These are phyloP conservation scores for Stemphylium lycopersici DNA, from an alignment of 2,329 filamentous ascomycete species.

Conservation along the genomic window DNA sequence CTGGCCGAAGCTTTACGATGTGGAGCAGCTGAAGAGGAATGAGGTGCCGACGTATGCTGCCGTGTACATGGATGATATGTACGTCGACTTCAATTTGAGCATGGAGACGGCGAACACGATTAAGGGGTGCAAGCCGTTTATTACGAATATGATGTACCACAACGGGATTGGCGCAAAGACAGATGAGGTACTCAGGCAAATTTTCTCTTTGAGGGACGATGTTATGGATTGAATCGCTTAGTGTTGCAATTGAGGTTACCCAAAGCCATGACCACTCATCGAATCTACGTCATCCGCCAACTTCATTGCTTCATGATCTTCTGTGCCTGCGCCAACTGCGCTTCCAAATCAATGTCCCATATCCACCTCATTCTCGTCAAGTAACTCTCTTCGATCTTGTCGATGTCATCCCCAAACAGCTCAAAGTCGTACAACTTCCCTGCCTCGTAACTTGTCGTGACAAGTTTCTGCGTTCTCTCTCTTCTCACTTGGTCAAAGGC, in stretches of 20 bases:
- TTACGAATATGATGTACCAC: conserved; percentile 89
- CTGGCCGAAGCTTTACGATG: conserved; percentile 81
- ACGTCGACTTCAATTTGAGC: conserved; percentile 79
- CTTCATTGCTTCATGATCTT: conserved; percentile 26
- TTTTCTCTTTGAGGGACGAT: conserved; percentile 79
- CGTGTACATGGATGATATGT: conserved; percentile 88
- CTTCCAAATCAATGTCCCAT: conserved; percentile 49
- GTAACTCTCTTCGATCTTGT: conserved; percentile 45
- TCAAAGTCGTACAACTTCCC: conserved; percentile 52
- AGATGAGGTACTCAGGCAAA: conserved; percentile 75
- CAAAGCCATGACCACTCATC: background rate
- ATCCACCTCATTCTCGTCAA: conserved; percentile 48
- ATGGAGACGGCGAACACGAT: conserved; percentile 76
- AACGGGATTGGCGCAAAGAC: conserved; percentile 76
- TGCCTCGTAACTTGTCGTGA: conserved; percentile 38
- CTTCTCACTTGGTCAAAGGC: conserved; percentile 39
- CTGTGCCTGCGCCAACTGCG: conserved; percentile 42
- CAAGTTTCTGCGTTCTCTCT: conserved; percentile 37
- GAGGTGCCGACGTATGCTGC: conserved; percentile 86
- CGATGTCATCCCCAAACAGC: conserved; percentile 46
- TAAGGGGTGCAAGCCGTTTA: conserved; percentile 76
- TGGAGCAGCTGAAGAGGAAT: conserved; percentile 74
- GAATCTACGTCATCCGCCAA: background rate
- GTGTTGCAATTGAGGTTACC: background rate
- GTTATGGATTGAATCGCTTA: conserved; percentile 57